phyloP scores from a whole-genome alignment of 306 rosid genomes.

The Neltuma alba region DNA sequence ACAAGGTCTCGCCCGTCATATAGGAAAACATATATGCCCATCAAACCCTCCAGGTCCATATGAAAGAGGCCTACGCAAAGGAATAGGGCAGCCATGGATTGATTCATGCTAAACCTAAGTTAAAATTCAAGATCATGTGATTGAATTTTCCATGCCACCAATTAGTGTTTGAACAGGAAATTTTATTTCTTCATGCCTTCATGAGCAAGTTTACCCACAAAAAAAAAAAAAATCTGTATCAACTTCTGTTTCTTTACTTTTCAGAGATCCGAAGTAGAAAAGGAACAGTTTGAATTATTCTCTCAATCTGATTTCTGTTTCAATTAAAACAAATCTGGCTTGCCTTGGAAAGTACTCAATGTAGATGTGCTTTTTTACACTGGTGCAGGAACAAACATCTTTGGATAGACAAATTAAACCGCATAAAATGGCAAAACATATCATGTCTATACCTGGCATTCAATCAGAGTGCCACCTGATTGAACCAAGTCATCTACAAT shows the following conservation, averaged over 20 bases:
- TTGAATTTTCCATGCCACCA: not conserved
- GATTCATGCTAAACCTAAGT: not conserved
- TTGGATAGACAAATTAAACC: slow-evolving; percentile 18
- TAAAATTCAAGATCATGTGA: not conserved
- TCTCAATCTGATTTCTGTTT: not conserved
- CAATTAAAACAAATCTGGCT: not conserved
- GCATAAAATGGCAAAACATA: slow-evolving; percentile 7
- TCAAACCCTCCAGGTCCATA: not conserved
- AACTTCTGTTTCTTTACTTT: not conserved
- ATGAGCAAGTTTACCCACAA: not conserved
- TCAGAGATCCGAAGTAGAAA: not conserved
- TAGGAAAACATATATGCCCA: not conserved
- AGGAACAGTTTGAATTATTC: not conserved
- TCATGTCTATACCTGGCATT: slow-evolving; percentile 79
- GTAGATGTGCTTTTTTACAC: not conserved
- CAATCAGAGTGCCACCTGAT: slow-evolving; percentile 94
- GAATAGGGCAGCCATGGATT: not conserved
- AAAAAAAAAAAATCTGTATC: not conserved
- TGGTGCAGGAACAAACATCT: not conserved
- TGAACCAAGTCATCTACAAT: slow-evolving; percentile 99
- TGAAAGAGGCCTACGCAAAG: not conserved
- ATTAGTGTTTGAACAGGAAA: not conserved
- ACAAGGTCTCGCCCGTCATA: not conserved
- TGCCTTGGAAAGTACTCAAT: not conserved
- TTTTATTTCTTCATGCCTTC: not conserved